Base-by-base conservation (phyloP, 306 rosid genomes). In the Corylus americana region DNA sequence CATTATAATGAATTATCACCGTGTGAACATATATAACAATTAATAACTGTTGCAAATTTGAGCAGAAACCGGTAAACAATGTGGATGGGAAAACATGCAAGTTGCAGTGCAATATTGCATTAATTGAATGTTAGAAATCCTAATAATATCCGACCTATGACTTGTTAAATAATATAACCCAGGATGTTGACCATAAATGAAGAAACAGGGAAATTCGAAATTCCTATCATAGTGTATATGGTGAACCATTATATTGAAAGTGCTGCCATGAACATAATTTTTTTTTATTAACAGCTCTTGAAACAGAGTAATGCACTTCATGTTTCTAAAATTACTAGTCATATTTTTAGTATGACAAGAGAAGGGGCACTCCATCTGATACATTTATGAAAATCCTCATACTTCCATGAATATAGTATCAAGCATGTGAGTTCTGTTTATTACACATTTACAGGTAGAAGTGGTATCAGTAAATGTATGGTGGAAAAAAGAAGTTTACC, bases 381-480 rank as follows among this genome's bases (percentile, higher is more conserved):
- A 62, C 17, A 29, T 31, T 5, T 27, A 54, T 13, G 44, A 62
- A 35, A 62, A 62, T 62, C 42, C 39, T 12, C n/a, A 31, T 31
- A 1, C 45, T 62, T 29, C 37, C 42, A 47, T 11, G 17, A 71
- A 6, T 53, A 67, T 62, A 22, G 29, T 5, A 68, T 29, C 59
- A 81, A 77, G 44, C 18, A 7, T 20, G 20, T 2, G 53, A 77
- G 27, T 2, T 7, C 53, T 78, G 53, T 50, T 22, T 8, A 76
- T 55, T 73, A 82, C 13, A 59, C 75, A 51, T 58, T 70, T 57
- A 67, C 35, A 35, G 55, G 37, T 57, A 35, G 17, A 73, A 44
- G 20, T 74, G 27, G 45, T 3, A 44, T 6, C 8, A n/a, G n/a
- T 17, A 14, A 29, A 68, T 69, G 42, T 51, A 54, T 18, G 37